Evolutionary conservation across 169 alveolate genomes (phyloP).

Genomic region (Plasmodium cynomolgi): DNA sequence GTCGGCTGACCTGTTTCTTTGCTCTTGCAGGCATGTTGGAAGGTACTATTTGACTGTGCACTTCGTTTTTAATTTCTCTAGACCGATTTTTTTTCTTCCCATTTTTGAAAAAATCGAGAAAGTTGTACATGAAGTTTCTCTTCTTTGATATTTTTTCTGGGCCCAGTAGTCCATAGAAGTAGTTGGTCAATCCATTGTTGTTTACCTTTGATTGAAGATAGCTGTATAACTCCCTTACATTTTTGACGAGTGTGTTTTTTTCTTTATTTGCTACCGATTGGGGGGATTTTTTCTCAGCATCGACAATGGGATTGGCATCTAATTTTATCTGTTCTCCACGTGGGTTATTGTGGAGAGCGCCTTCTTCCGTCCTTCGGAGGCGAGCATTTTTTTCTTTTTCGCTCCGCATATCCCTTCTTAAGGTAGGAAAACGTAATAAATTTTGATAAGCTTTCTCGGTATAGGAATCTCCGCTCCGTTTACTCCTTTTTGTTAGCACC

Average conservation of each 20-base stretch:
- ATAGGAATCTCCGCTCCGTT: not conserved
- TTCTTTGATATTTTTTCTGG: slow-evolving; percentile 4
- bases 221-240: slow-evolving; percentile 5
- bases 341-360: not conserved
- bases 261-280: not conserved
- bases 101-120: slow-evolving; percentile 45
- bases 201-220: slow-evolving; percentile 5
- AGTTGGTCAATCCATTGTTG: not conserved
- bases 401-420: not conserved
- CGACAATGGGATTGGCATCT: not conserved
- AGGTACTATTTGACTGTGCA: not conserved
- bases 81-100: not conserved
- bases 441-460: not conserved
- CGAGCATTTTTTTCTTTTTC: not conserved
- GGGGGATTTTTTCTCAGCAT: not conserved
- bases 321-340: not conserved
- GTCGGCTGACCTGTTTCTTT: not conserved
- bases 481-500: not conserved
- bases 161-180: not conserved
- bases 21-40: not conserved
- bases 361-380: not conserved
- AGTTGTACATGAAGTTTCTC: not conserved
- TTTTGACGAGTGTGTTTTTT: not conserved
- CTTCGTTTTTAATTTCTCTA: not conserved
- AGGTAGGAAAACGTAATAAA: not conserved